Conservation (phyloP, 2,329 filamentous ascomycete genomes). For the Pseudogymnoascus sp. region DNA sequence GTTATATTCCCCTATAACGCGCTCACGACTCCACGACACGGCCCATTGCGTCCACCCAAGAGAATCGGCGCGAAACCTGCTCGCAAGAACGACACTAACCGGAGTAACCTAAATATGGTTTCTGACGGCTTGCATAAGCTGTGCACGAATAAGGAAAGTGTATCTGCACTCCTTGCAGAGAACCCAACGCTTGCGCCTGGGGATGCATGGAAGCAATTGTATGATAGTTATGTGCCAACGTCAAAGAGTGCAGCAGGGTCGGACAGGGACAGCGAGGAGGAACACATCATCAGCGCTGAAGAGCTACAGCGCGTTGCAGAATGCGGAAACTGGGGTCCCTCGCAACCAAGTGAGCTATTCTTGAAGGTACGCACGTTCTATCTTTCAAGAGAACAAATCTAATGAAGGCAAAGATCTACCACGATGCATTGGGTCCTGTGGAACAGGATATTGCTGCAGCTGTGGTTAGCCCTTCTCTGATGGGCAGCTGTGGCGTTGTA, state of each 20-base stretch:
- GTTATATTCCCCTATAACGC: constrained; percentile 28
- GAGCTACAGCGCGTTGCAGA: constrained; percentile 46
- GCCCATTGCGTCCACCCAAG: constrained; percentile 8
- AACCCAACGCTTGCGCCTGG: constrained; percentile 46
- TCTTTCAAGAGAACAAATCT: not conserved
- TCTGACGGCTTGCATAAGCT: constrained; percentile 42
- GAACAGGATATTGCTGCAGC: constrained; percentile 30
- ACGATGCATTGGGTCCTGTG: constrained; percentile 23
- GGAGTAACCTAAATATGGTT: constrained; percentile 28
- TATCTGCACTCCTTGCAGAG: constrained; percentile 50
- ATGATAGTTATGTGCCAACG: constrained; percentile 28
- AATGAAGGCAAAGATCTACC: constrained; percentile 20
- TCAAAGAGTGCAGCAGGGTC: constrained; percentile 14
- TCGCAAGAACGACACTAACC: not conserved
- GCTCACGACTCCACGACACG: constrained; percentile 24
- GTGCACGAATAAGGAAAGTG: constrained; percentile 45
- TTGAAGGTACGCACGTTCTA: constrained; percentile 40
- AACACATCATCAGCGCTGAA: constrained; percentile 26
- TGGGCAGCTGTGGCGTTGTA: constrained; percentile 55
- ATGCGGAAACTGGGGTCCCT: constrained; percentile 62
- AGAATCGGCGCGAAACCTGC: not conserved
- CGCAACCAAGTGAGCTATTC: constrained; percentile 60
- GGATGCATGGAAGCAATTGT: constrained; percentile 51
- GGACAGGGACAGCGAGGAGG: constrained; percentile 18
- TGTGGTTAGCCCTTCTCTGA: constrained; percentile 51